Conservation (phyloP, 169 alveolate genomes). For the Cryptosporidium felis region DNA sequence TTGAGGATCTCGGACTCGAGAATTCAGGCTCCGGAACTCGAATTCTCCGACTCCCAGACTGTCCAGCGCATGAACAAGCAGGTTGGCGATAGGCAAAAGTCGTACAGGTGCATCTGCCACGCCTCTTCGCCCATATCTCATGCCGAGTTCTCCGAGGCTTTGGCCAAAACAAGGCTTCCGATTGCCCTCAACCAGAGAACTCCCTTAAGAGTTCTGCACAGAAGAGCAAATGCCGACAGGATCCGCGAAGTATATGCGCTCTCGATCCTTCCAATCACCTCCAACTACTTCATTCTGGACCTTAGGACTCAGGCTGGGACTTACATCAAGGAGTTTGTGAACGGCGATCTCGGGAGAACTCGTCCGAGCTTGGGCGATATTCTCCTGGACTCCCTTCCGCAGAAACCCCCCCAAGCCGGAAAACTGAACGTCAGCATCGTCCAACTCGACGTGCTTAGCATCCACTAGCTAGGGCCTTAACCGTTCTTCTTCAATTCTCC, state of each 20-base stretch:
- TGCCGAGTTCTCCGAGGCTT: slow-evolving; percentile 71
- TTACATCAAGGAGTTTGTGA: slow-evolving; percentile 89
- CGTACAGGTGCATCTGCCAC: slow-evolving; percentile 81
- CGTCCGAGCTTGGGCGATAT: slow-evolving; percentile 83
- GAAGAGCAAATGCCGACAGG: slow-evolving; percentile 84
- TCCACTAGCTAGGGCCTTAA: not conserved
- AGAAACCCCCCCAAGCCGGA: not conserved
- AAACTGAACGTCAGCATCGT: slow-evolving; percentile 6
- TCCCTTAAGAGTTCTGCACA: slow-evolving; percentile 89
- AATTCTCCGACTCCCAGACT: slow-evolving; percentile 72
- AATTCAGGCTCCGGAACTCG: slow-evolving; percentile 73
- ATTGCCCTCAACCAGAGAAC: slow-evolving; percentile 81
- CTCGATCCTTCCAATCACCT: slow-evolving; percentile 78
- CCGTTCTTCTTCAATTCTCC: too few species aligned
- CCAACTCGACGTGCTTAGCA: slow-evolving; percentile 40
- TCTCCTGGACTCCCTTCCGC: slow-evolving; percentile 66
- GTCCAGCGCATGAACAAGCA: slow-evolving; percentile 79
- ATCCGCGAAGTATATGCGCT: slow-evolving; percentile 78
- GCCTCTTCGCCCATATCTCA: slow-evolving; percentile 64
- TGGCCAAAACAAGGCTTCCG: slow-evolving; percentile 63
- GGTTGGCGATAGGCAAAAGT: slow-evolving; percentile 79
- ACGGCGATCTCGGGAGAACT: slow-evolving; percentile 90
- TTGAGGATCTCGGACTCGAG: slow-evolving; percentile 1
- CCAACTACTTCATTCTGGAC: slow-evolving; percentile 83
- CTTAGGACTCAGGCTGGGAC: slow-evolving; percentile 88